Percentiles rank a stretch among this genome's conserved stretches.
Evolutionary conservation across 192 early-diverging fungal species (phyloP).

Genomic region (Spizellomyces sp.): DNA sequence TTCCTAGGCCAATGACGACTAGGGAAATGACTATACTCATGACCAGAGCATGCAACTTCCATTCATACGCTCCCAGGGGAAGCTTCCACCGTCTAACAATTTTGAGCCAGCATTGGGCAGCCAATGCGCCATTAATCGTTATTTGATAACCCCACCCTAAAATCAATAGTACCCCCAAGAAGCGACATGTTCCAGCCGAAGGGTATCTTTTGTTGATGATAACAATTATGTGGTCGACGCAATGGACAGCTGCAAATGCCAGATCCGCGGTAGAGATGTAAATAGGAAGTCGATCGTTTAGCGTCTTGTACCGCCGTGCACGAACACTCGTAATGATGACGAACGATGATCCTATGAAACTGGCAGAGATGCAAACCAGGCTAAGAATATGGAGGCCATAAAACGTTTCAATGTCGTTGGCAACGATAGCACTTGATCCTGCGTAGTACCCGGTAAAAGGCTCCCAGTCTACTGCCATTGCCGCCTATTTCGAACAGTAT

Average conservation of each 20-base stretch:
- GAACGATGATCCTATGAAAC: slow-evolving; percentile 2
- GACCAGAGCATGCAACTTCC: slow-evolving; percentile 4
- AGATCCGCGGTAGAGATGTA: slow-evolving; percentile 1
- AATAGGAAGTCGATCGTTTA: not conserved
- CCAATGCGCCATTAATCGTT: not conserved
- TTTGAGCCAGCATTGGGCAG: not conserved
- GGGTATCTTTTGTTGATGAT: not conserved
- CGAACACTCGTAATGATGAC: slow-evolving; percentile 7
- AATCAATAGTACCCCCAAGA: not conserved
- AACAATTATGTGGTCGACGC: not conserved
- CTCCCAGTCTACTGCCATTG: no score
- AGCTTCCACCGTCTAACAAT: not conserved
- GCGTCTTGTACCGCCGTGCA: not conserved
- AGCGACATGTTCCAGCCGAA: not conserved
- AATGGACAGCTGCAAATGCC: not conserved
- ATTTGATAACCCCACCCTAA: not conserved
- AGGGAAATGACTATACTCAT: not conserved
- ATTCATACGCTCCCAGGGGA: not conserved
- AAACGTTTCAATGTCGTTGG: not conserved
- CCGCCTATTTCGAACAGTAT: no score
- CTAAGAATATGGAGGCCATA: not conserved
- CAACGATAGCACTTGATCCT: not conserved
- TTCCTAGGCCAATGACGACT: not conserved
- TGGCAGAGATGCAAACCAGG: not conserved
- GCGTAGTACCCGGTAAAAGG: not conserved